Base-by-base conservation (phyloP, 768 basidiomycete species). In the Cyclocybe cylindracea region DNA sequence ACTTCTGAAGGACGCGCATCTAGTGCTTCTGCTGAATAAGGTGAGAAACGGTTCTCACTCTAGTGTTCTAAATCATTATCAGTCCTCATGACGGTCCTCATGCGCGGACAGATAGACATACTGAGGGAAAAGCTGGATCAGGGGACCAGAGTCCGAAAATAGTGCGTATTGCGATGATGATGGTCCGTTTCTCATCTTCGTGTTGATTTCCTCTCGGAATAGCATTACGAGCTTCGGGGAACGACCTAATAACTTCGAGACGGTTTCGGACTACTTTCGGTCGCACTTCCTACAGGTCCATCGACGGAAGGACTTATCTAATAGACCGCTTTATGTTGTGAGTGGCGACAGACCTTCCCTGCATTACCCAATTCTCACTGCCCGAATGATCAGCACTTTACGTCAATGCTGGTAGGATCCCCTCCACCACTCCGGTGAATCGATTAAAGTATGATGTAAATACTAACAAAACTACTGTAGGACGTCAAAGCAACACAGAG, bases 221-320 rank as follows among this genome's bases (percentile, higher is more conserved):
- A 90, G 87, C 62, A 89, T 91, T 66, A 87, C 87, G 32, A 89
- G 88, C 46, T 91, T 85, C 58, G 86, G 85, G 5, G 78, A 87
- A 46, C 78, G 89, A 18, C 76, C 85, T 32, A 91, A 92, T 57
- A 80, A 78, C 46, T 89, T 75, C 64, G 81, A 86, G 58, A 78
- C 79, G 14, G 90, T 86, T 11, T 78, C 89, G 35, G 79, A 84
- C 44, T 92, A 93, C 60, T 92, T 93, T 74, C 81, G 83, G n/a
- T 80, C 86, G n/a, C 91, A 92, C 65, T 93, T 93, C 62, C 70
- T 84, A 24, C 87, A 89, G 55, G 84, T 84, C 9, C 87, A 92
- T 65, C 78, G 80, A 60, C 78, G 80, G 56, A 84, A 85, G 54
- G 87, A 89, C 61, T 68, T 71, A 31, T 75, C 77, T 13, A 75